Percentiles rank a stretch among this genome's conserved stretches.
Conservation (phyloP, 768 basidiomycete genomes). For the Phanerochaete sordida region DNA sequence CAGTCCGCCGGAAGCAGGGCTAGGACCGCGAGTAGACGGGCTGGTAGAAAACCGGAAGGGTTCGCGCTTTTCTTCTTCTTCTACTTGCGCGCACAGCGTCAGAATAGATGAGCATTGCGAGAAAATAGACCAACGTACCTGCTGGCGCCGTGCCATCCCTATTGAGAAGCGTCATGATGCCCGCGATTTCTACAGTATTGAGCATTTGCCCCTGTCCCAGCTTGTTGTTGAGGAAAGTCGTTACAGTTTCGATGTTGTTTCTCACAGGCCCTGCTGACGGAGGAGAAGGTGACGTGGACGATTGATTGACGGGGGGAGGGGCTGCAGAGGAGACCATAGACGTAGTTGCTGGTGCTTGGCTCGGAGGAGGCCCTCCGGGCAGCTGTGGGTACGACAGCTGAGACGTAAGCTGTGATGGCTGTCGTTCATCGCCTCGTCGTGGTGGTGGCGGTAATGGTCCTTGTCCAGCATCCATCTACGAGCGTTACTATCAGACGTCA, state of each 20-base stretch:
- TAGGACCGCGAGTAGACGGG: conserved; percentile 38
- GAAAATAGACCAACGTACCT: too few relatives aligned
- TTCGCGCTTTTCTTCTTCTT: conserved; percentile 38
- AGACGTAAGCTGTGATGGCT: background rate
- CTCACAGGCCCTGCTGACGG: conserved; percentile 11
- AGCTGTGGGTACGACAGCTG: background rate
- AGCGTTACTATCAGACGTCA: background rate
- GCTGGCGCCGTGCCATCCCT: too few relatives aligned
- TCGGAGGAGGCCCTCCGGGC: background rate
- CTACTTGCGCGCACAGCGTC: background rate
- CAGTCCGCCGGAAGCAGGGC: conserved; percentile 27
- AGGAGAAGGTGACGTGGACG: background rate
- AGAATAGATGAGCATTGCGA: conserved; percentile 5
- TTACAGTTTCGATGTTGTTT: conserved; percentile 46
- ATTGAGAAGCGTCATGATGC: conserved; percentile 52
- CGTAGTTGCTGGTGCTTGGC: background rate
- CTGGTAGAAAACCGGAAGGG: conserved; percentile 63
- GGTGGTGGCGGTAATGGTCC: background rate
- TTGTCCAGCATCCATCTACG: background rate
- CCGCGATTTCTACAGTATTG: conserved; percentile 49
- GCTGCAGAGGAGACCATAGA: background rate
- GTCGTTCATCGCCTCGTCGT: background rate
- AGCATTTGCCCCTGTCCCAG: conserved; percentile 38
- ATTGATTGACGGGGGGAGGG: background rate
- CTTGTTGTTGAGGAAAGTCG: conserved; percentile 44